Evolutionary conservation across 140 eudicot genomes (phyloP).

Genomic region (Anethum foeniculum): DNA sequence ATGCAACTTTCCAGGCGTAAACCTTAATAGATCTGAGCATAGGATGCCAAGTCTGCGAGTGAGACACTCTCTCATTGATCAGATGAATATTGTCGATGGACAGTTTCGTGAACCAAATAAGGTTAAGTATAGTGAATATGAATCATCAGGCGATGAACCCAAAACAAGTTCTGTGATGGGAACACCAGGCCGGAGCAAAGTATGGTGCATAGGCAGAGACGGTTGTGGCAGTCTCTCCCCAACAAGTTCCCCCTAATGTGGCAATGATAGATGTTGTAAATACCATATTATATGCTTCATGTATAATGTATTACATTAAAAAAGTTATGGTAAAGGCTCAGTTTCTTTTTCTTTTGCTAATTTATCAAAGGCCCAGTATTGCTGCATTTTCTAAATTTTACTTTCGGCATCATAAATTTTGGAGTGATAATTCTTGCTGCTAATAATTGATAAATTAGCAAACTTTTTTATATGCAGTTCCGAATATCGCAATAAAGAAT

Average conservation of each 20-base stretch:
- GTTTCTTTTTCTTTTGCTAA: no score
- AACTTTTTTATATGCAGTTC: no score
- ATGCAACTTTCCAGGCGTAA: conserved; percentile 38
- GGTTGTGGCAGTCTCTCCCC: conserved; percentile 37
- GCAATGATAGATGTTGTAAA: not conserved
- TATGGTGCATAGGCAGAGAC: conserved; percentile 71
- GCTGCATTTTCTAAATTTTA: no score
- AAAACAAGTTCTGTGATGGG: conserved; percentile 35
- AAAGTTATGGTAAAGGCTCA: no score
- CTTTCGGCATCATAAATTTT: no score
- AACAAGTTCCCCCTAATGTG: conserved; percentile 34
- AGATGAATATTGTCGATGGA: conserved; percentile 44
- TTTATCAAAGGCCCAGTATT: no score
- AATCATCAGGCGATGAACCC: conserved; percentile 27
- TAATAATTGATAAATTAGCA: no score
- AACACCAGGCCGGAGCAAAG: conserved; percentile 54
- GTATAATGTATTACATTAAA: no score
- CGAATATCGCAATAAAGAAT: no score
- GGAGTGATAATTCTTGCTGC: no score
- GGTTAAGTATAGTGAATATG: conserved; percentile 31
- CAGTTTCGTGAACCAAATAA: conserved; percentile 26
- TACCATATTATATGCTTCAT: not conserved
- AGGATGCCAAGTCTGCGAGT: conserved; percentile 32
- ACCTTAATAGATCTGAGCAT: conserved; percentile 32
- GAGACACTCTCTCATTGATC: conserved; percentile 56